Evolutionary conservation across 2,329 filamentous ascomycete genomes (phyloP).

Genomic region (Fusarium dimerum): DNA sequence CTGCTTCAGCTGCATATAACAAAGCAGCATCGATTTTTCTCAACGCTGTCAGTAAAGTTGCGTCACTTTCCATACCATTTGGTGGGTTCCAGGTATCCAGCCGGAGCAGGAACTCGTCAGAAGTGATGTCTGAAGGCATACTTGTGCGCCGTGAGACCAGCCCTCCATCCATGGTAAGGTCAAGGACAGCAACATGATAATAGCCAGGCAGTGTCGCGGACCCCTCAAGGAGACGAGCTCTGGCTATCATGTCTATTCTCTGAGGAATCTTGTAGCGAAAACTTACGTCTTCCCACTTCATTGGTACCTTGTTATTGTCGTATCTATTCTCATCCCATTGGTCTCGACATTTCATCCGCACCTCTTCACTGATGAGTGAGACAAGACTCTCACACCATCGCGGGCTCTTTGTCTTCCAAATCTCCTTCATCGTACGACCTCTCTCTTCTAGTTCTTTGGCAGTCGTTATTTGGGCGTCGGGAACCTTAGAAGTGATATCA

Average conservation of each 20-base stretch:
- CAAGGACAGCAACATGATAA: slow-evolving; percentile 15
- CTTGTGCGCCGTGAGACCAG: slow-evolving; percentile 8
- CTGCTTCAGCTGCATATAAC: slow-evolving; percentile 1
- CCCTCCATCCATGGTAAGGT: slow-evolving; percentile 17
- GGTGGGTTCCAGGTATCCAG: slow-evolving; percentile 20
- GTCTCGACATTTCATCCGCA: slow-evolving; percentile 9
- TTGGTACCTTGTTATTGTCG: not conserved
- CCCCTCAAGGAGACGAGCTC: slow-evolving; percentile 17
- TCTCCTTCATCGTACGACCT: slow-evolving; percentile 2
- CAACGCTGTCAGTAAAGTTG: slow-evolving; percentile 4
- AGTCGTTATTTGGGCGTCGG: slow-evolving; percentile 7
- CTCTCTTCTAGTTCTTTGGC: slow-evolving; percentile 9
- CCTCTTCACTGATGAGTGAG: slow-evolving; percentile 15
- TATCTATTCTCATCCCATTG: slow-evolving; percentile 19
- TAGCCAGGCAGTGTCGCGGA: slow-evolving; percentile 19
- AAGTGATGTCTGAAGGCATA: slow-evolving; percentile 10
- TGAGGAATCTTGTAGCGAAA: not conserved
- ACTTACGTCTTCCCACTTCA: slow-evolving; percentile 14
- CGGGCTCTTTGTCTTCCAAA: not conserved
- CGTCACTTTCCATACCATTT: slow-evolving; percentile 7
- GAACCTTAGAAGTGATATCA: slow-evolving; percentile 10
- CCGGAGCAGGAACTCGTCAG: slow-evolving; percentile 10
- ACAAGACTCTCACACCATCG: not conserved
- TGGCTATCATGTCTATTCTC: slow-evolving; percentile 19
- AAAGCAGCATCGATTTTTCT: slow-evolving; percentile 7